Conservation (phyloP, 805 yeast genomes). For the Ogataea henricii region DNA sequence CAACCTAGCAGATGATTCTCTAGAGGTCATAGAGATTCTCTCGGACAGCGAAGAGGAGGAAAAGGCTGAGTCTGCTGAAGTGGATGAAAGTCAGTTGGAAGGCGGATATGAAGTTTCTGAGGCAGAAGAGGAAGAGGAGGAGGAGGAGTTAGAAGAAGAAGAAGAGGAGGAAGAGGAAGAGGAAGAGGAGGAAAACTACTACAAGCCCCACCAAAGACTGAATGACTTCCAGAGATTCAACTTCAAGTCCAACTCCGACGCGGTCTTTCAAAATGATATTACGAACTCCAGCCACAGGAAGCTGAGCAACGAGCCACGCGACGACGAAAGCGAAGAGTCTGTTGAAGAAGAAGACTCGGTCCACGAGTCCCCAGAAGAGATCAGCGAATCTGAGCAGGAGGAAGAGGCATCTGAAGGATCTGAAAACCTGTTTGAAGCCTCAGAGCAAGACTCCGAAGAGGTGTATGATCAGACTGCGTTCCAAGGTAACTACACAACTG, state of each 20-base stretch:
- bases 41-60: slow-evolving; percentile 16
- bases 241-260: not conserved
- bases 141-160: slow-evolving; percentile 4
- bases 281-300: not conserved
- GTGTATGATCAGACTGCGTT: slow-evolving; percentile 1
- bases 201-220: not conserved
- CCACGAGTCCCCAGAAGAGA: too few species aligned
- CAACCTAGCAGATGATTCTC: slow-evolving; percentile 10
- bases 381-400: not conserved
- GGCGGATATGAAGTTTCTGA: slow-evolving; percentile 12
- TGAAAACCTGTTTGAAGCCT: too few species aligned
- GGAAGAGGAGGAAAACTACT: slow-evolving; percentile 6
- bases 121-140: slow-evolving; percentile 15
- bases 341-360: slow-evolving; percentile 15
- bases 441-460: slow-evolving; percentile 5
- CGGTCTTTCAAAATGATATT: not conserved
- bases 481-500: slow-evolving; percentile 4
- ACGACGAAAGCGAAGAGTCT: not conserved
- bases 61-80: too few species aligned
- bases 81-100: slow-evolving; percentile 13
- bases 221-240: slow-evolving; percentile 3
- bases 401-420: not conserved
- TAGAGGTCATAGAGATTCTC: slow-evolving; percentile 17
- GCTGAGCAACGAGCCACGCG: not conserved
- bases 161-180: slow-evolving; percentile 2